Percentiles rank a stretch among this genome's conserved stretches.
Evolutionary conservation across 1,284 basidiomycete species (phyloP).

Genomic region (Inonotus obliquus): DNA sequence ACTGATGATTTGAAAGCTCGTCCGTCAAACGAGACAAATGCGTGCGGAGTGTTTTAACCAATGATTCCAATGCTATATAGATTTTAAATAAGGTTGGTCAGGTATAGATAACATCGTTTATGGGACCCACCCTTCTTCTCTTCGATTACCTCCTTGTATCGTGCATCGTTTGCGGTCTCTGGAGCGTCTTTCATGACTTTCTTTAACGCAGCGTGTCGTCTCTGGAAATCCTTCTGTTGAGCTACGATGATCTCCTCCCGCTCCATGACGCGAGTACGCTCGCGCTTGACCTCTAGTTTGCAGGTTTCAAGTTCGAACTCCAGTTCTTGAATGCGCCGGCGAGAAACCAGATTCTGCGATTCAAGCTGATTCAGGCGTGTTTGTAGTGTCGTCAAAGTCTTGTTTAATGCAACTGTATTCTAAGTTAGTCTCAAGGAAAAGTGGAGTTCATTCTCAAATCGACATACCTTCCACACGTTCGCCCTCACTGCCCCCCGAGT

Average conservation of each 20-base stretch:
- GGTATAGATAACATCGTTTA: neutral
- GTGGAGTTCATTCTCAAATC: neutral
- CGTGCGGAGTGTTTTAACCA: slow-evolving; percentile 64
- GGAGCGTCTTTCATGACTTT: slow-evolving; percentile 23
- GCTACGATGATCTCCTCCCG: slow-evolving; percentile 41
- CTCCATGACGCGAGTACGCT: slow-evolving; percentile 58
- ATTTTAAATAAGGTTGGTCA: slow-evolving; percentile 14
- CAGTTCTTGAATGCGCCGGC: slow-evolving; percentile 73
- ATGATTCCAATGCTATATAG: slow-evolving; percentile 64
- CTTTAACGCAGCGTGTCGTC: slow-evolving; percentile 24
- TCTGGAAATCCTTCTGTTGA: slow-evolving; percentile 32
- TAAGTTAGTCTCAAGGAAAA: slow-evolving; percentile 3
- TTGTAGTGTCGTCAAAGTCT: slow-evolving; percentile 60
- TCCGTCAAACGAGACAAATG: slow-evolving; percentile 74
- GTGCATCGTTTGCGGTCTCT: slow-evolving; percentile 37
- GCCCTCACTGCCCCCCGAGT: slow-evolving; percentile 36
- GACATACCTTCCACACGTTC: slow-evolving; percentile 55
- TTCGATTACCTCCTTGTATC: slow-evolving; percentile 71
- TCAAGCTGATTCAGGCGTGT: slow-evolving; percentile 65
- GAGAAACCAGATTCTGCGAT: slow-evolving; percentile 74
- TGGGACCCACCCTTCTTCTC: slow-evolving; percentile 71
- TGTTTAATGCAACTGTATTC: slow-evolving; percentile 50
- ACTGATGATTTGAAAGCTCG: slow-evolving; percentile 72
- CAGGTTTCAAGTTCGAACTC: slow-evolving; percentile 78
- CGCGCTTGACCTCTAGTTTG: slow-evolving; percentile 63